Evolutionary conservation across 495 filamentous ascomycete species (phyloP), one percentile per base, ranked within the genome.

Genomic region (Lasiosphaeria miniovina): DNA sequence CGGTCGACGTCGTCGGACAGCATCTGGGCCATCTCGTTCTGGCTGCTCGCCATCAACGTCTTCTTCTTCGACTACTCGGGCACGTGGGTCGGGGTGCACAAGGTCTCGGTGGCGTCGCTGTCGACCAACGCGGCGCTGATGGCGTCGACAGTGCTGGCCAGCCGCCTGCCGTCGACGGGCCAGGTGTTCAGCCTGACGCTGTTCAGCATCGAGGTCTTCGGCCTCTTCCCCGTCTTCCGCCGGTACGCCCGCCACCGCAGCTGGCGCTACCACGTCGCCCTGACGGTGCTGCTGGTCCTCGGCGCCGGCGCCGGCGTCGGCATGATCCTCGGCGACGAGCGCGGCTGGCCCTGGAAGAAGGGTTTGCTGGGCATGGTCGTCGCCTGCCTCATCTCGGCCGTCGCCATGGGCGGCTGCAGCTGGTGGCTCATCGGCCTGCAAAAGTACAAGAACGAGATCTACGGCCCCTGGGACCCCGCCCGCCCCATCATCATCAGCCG

Each of bases 361-460:
- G 90, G 86, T 1, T 77, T 90, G 1, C 80, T 91, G 0, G 86
- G 87, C 10, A 80, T 96, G 43, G 69, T 96, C 5, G 90, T 93
- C 5, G 82, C 83, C 31, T 71, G 89, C 50, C 66, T 88, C 38
- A 89, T 87, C 3, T 82, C 84, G 3, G 68, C 74, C 1, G 64
- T 96, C 36, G 87, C 84, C 2, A 96, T 97, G 90, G 94, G 93
- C 3, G 88, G 90, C 46, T 97, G 93, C 69, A 93, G 89, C 65
- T 97, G 91, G 93, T 98, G 95, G 95, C 76, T 98, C 58, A 98
- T 98, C 68, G 89, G 90, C 50, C 74, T 98, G 71, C 94, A 98
- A 75, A 93, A 93, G 77, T 98, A 97, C 74, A 98, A 98, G 82
- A 98, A 98, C 74, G 94, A 97, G 71, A 97, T 98, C 58, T 90